Evolutionary conservation across 768 basidiomycete species (phyloP).

Genomic region (Boletus insuetus): DNA sequence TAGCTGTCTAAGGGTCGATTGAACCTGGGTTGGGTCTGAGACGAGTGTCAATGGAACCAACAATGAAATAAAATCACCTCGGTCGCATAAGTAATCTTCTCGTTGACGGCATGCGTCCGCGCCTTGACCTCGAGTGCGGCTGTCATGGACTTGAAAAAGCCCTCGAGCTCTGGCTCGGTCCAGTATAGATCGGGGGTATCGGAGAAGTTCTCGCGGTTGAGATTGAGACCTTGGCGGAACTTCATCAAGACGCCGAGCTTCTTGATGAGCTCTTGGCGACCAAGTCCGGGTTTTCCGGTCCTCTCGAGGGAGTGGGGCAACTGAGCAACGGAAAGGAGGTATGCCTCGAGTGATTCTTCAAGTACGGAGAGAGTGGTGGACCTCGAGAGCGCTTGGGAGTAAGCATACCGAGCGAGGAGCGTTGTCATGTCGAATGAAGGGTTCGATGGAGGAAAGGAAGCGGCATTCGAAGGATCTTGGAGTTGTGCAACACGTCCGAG

Average conservation of each 20-base stretch:
- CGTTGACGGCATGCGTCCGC: slow-evolving; percentile 79
- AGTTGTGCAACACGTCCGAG: slow-evolving; percentile 68
- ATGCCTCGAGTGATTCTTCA: slow-evolving; percentile 81
- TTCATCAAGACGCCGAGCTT: slow-evolving; percentile 90
- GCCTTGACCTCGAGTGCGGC: slow-evolving; percentile 83
- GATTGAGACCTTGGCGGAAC: slow-evolving; percentile 88
- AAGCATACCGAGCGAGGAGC: slow-evolving; percentile 84
- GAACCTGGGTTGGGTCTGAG: slow-evolving; percentile 46
- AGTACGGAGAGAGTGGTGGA: slow-evolving; percentile 85
- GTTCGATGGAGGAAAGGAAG: slow-evolving; percentile 46
- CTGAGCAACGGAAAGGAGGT: slow-evolving; percentile 77
- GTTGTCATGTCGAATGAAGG: slow-evolving; percentile 65
- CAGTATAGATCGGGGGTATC: slow-evolving; percentile 94
- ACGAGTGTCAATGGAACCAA: neutral
- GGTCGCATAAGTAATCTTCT: slow-evolving; percentile 89
- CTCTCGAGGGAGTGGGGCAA: slow-evolving; percentile 73
- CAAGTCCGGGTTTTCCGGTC: slow-evolving; percentile 83
- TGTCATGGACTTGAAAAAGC: slow-evolving; percentile 81
- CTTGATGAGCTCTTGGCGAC: slow-evolving; percentile 79
- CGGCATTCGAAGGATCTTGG: slow-evolving; percentile 46
- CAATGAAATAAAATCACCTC: slow-evolving; percentile 42
- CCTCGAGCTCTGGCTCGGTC: slow-evolving; percentile 90
- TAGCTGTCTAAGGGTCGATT: slow-evolving; percentile 85
- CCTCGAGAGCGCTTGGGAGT: slow-evolving; percentile 86
- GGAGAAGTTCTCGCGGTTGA: slow-evolving; percentile 85